phyloP scores from a whole-genome alignment of 2,329 filamentous ascomycete genomes.

The Sporothrix dimorphospora region DNA sequence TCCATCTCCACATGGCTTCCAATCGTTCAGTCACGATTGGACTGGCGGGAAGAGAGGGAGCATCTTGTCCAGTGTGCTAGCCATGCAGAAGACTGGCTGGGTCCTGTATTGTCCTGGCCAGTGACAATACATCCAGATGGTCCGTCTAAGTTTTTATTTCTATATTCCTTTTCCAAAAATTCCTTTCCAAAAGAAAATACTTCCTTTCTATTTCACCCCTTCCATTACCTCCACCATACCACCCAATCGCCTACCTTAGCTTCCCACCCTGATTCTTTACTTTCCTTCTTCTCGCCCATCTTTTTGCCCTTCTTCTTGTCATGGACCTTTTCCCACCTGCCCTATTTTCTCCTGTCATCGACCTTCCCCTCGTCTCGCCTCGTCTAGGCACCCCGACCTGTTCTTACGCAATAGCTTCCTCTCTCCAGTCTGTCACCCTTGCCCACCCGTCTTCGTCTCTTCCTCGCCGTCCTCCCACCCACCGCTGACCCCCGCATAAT shows the following conservation, averaged over 20 bases:
- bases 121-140: background rate
- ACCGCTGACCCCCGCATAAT: background rate
- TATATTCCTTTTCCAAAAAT: no score
- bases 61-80: background rate
- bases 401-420: constrained; percentile 6
- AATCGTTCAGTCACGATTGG: background rate
- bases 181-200: background rate
- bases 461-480: no score
- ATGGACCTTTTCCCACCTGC: background rate
- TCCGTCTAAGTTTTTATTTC: background rate
- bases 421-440: background rate
- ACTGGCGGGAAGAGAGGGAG: background rate
- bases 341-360: background rate
- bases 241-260: background rate
- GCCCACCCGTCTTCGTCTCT: background rate
- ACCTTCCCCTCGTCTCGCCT: background rate
- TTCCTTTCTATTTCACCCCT: background rate
- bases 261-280: background rate
- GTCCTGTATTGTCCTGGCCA: background rate
- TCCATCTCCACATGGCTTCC: background rate
- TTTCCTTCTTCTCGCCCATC: background rate
- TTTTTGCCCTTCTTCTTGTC: background rate
- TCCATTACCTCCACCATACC: background rate
- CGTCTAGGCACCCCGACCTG: background rate
- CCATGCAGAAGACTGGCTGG: background rate